Base-by-base conservation (phyloP, 306 rosid species). In the Ceratonia siliqua region DNA sequence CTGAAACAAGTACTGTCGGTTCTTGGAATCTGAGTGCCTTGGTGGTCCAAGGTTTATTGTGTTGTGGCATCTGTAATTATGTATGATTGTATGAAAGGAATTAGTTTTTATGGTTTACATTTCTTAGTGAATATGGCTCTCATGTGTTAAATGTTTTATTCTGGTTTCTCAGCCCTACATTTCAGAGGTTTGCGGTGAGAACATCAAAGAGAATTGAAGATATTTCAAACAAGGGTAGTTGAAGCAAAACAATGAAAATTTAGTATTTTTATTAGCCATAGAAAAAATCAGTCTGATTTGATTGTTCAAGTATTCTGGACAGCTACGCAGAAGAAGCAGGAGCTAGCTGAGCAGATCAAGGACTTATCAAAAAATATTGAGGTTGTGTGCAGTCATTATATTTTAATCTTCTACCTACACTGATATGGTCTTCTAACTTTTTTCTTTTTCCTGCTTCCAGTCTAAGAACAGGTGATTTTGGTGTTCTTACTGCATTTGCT, bases 151-250 rank as follows among this genome's bases (percentile, higher is more conserved):
- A 64, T 70, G 8, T 42, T 67, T 38, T 27, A 39, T 36, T 65
- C 28, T 82, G 59, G 62, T 30, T 70, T 80, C 45, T 41, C 87
- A 94, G 98, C 81, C 94, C 87, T 22, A 15, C 96, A 20, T 91
- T 94, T 67, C 98, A 94, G 90, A 88, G 98, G 81, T 90, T 94
- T 82, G 98, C 98, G 0, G 96, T 94, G 78, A 90, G 88, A 82
- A 94, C 96, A 49, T 94, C 98, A 5, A 94, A 73, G 84, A 81
- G 80, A 67, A 76, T 94, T 6, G 96, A 94, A 68, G 91, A 90
- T 49, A 73, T 91, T 50, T 87, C 94, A 49, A 81, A 0, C 41
- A 76, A 88, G 48, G 98, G 98, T 94, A 84, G 20, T 25, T 36
- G 17, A 28, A 15, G 68, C 41, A 57, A 63, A 76, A 18, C 22